Conservation (phyloP, 176 grass and related monocot genomes). For the Panicum miliaceum region DNA sequence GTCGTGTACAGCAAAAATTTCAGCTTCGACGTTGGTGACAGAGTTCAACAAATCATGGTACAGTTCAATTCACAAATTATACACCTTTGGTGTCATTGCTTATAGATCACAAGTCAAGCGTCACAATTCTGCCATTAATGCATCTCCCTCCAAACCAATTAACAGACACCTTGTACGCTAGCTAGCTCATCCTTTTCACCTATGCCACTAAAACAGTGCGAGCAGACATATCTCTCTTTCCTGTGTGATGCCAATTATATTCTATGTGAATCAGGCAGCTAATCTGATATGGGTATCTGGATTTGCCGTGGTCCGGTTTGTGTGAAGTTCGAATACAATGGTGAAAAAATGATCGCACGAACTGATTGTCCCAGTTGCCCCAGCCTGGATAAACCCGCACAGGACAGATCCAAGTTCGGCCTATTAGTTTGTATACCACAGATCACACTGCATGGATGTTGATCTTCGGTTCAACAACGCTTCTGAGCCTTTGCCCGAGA, state of each 20-base stretch:
- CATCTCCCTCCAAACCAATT: background rate
- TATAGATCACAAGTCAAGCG: background rate
- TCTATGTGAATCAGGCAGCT: slow-evolving; percentile 3
- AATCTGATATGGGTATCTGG: background rate
- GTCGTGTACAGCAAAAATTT: background rate
- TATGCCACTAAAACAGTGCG: background rate
- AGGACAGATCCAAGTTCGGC: background rate
- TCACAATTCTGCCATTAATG: background rate
- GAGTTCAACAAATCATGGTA: background rate
- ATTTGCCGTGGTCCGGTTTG: background rate
- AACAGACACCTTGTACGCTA: background rate
- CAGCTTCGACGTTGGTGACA: background rate
- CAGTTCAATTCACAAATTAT: background rate
- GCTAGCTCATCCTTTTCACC: background rate
- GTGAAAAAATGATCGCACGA: slow-evolving; percentile 10
- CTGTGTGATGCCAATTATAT: background rate
- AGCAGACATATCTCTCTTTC: too few relatives aligned
- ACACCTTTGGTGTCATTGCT: background rate
- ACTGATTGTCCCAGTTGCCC: background rate
- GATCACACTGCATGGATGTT: background rate
- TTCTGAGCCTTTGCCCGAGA: slow-evolving; percentile 48
- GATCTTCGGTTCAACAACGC: background rate
- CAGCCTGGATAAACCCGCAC: background rate
- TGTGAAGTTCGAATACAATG: slow-evolving; percentile 3
- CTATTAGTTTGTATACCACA: background rate